A percentile compares a stretch with the other conserved stretches of the same genome.
Evolutionary conservation across 2,329 filamentous ascomycete genomes (phyloP).

Genomic region (Xylariaceae sp.): DNA sequence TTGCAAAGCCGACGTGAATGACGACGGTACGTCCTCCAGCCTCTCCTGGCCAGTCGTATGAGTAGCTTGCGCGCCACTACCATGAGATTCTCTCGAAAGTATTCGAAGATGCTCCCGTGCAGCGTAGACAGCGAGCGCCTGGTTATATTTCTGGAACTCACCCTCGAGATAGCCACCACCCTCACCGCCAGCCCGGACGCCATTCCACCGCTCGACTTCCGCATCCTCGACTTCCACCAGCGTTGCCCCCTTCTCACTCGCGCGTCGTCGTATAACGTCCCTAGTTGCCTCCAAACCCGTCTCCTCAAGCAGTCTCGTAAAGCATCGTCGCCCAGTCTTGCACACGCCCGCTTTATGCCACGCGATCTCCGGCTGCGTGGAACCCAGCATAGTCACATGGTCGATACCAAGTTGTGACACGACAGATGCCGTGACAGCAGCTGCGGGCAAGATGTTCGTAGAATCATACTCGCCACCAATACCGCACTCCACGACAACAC

Average conservation of each 20-base stretch:
- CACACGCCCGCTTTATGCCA: slow-evolving; percentile 93
- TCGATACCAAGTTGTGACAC: slow-evolving; percentile 82
- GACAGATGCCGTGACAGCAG: slow-evolving; percentile 62
- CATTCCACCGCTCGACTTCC: slow-evolving; percentile 39
- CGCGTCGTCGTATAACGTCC: slow-evolving; percentile 53
- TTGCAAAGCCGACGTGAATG: slow-evolving; percentile 61
- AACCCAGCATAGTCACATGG: slow-evolving; percentile 74
- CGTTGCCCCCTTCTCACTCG: slow-evolving; percentile 48
- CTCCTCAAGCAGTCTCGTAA: slow-evolving; percentile 53
- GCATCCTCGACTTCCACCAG: slow-evolving; percentile 40
- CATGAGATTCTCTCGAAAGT: slow-evolving; percentile 9
- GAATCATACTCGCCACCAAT: slow-evolving; percentile 92
- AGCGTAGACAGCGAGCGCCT: slow-evolving; percentile 51
- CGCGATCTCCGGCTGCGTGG: slow-evolving; percentile 71
- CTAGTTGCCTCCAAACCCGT: slow-evolving; percentile 29
- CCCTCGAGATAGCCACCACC: slow-evolving; percentile 40
- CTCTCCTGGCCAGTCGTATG: slow-evolving; percentile 7
- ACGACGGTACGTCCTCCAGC: slow-evolving; percentile 38
- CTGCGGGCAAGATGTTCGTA: slow-evolving; percentile 70
- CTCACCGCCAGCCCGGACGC: slow-evolving; percentile 27
- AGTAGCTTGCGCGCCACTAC: slow-evolving; percentile 2
- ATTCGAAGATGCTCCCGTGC: slow-evolving; percentile 52
- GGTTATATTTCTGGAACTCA: slow-evolving; percentile 54
- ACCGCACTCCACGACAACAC: slow-evolving; percentile 84
- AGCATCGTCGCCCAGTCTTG: slow-evolving; percentile 59